phyloP scores from a whole-genome alignment of 2,329 filamentous ascomycete genomes.

The Pezicula radicicola region DNA sequence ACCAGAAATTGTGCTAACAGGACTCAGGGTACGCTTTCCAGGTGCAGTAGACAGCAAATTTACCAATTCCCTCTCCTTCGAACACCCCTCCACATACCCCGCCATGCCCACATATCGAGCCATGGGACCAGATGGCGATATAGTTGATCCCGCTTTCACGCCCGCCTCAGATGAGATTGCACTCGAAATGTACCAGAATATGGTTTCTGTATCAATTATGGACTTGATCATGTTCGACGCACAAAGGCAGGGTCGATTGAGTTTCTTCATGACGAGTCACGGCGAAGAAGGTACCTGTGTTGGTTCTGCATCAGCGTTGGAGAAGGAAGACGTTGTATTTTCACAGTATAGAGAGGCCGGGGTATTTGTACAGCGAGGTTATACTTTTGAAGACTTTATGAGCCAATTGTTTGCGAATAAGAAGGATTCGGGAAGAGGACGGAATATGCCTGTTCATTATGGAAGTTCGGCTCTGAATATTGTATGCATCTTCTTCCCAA shows the following conservation, averaged over 20 bases:
- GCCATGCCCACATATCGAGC: conserved; percentile 90
- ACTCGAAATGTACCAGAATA: conserved; percentile 45
- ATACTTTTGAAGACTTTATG: conserved; percentile 88
- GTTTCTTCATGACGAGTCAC: conserved; percentile 81
- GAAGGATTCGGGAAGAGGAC: conserved; percentile 74
- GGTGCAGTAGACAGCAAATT: conserved; percentile 96
- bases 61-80: conserved; percentile 75
- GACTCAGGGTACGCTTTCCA: conserved; percentile 63
- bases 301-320: conserved; percentile 79
- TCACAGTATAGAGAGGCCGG: conserved; percentile 94
- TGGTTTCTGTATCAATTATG: conserved; percentile 76
- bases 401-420: conserved; percentile 87
- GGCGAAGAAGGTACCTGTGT: conserved; percentile 79
- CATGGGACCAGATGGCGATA: conserved; percentile 81
- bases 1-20: conserved; percentile 31
- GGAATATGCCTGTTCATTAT: conserved; percentile 98
- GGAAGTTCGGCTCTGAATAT: conserved; percentile 82
- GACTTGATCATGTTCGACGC: conserved; percentile 98
- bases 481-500: conserved; percentile 43
- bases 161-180: conserved; percentile 37
- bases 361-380: conserved; percentile 86
- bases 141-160: conserved; percentile 71
- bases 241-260: conserved; percentile 65
- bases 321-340: conserved; percentile 86
- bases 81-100: conserved; percentile 66